Percentiles rank a stretch among this genome's conserved stretches.
Conservation (phyloP, 352 stramenopile species). For the Phytophthora rubi region DNA sequence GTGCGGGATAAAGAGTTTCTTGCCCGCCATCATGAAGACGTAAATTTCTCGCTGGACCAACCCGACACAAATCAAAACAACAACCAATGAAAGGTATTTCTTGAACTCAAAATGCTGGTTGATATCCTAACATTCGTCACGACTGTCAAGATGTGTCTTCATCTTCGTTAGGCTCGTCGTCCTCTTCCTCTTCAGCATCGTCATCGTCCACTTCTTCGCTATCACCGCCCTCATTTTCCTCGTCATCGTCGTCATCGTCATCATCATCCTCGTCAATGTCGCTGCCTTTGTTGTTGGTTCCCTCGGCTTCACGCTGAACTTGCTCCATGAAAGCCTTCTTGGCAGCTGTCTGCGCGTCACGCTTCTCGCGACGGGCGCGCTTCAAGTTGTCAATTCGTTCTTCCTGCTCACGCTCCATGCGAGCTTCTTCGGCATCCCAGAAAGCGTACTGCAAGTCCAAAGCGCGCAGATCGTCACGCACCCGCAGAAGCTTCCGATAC, state of each 20-base stretch:
- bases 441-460: slow-evolving; percentile 68
- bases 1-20: background rate
- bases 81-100: slow-evolving; percentile 16
- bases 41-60: background rate
- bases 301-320: slow-evolving; percentile 32
- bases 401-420: slow-evolving; percentile 50
- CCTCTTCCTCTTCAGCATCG: slow-evolving; percentile 29
- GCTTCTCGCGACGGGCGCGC: slow-evolving; percentile 55
- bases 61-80: slow-evolving; percentile 19
- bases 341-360: slow-evolving; percentile 55
- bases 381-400: slow-evolving; percentile 58
- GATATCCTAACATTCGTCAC: background rate
- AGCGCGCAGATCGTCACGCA: slow-evolving; percentile 70
- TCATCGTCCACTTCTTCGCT: slow-evolving; percentile 19
- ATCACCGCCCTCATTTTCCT: slow-evolving; percentile 14
- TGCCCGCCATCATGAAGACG: background rate
- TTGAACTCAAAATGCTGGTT: slow-evolving; percentile 6
- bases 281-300: slow-evolving; percentile 11
- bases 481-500: slow-evolving; percentile 61
- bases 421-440: slow-evolving; percentile 64
- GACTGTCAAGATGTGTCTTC: slow-evolving; percentile 13
- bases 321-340: slow-evolving; percentile 69
- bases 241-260: slow-evolving; percentile 22
- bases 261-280: slow-evolving; percentile 30
- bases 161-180: slow-evolving; percentile 19